Evolutionary conservation across 2,329 filamentous ascomycete genomes (phyloP).

Genomic region (Westerdykella aurantiaca): DNA sequence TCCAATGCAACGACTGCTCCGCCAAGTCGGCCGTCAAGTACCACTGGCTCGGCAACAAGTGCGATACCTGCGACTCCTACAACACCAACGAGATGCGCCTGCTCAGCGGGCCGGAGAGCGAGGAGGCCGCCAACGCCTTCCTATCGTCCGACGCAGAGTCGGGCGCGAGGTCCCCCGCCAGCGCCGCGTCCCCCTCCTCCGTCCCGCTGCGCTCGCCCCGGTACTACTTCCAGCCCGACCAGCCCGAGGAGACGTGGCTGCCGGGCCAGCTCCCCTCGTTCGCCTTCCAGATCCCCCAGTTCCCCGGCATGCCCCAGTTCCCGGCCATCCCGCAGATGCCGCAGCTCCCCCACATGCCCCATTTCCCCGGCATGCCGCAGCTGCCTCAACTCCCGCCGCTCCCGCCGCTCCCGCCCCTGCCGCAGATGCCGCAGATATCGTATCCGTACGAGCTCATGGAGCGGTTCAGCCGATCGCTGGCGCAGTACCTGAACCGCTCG

Average conservation of each 20-base stretch:
- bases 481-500: conserved; percentile 41
- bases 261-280: conserved; percentile 33
- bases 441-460: conserved; percentile 34
- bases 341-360: conserved; percentile 16
- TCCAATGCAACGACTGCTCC: conserved; percentile 93
- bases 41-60: conserved; percentile 93
- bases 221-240: conserved; percentile 35
- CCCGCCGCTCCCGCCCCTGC: conserved; percentile 27
- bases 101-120: conserved; percentile 36
- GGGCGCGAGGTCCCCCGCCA: conserved; percentile 24
- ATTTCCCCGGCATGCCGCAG: conserved; percentile 25
- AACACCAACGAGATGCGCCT: conserved; percentile 48
- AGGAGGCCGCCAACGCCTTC: conserved; percentile 30
- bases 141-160: conserved; percentile 24
- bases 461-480: conserved; percentile 36
- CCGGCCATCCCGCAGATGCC: conserved; percentile 9
- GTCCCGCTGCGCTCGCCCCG: conserved; percentile 31
- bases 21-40: conserved; percentile 80
- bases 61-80: conserved; percentile 55
- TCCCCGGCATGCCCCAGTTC: conserved; percentile 13
- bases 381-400: conserved; percentile 31
- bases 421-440: conserved; percentile 26
- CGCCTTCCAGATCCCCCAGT: conserved; percentile 33
- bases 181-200: conserved; percentile 28
- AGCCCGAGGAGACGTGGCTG: conserved; percentile 35